These are phyloP conservation scores for Crucibulum laeve DNA, from an alignment of 768 basidiomycete genomes.

Conservation along the genomic window DNA sequence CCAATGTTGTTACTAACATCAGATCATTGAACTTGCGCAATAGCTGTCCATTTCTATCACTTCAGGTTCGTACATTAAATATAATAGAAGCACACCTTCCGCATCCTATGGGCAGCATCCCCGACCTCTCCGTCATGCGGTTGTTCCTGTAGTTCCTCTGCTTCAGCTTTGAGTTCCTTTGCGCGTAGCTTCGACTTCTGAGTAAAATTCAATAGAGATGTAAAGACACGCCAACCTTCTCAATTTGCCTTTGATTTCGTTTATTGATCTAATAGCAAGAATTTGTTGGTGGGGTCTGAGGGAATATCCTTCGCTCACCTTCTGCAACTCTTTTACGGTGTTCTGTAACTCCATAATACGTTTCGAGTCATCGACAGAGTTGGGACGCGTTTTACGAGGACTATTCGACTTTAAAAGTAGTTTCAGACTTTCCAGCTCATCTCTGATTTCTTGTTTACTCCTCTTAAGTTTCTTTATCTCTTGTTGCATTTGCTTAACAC, in stretches of 20 bases:
- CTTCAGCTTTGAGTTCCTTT: slow-evolving; percentile 31
- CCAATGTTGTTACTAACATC: slow-evolving; percentile 30
- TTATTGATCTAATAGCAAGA: too few species aligned
- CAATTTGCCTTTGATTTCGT: slow-evolving; percentile 14
- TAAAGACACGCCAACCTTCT: slow-evolving; percentile 13
- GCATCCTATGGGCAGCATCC: slow-evolving; percentile 32
- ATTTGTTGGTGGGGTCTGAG: too few species aligned
- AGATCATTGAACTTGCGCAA: slow-evolving; percentile 33
- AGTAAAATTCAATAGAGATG: slow-evolving; percentile 1
- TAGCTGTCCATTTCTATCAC: slow-evolving; percentile 20
- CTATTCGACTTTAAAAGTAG: too few species aligned
- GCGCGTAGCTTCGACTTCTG: slow-evolving; percentile 10
- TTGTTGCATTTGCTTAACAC: slow-evolving; percentile 8
- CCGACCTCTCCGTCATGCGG: slow-evolving; percentile 19
- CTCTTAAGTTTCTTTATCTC: slow-evolving; percentile 12
- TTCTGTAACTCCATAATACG: not conserved
- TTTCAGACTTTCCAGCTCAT: slow-evolving; percentile 6
- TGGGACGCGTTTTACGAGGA: too few species aligned
- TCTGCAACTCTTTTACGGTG: not conserved
- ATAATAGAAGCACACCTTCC: slow-evolving; percentile 28
- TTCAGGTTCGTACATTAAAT: not conserved
- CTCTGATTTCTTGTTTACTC: slow-evolving; percentile 11
- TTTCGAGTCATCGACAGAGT: too few species aligned
- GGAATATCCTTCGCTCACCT: too few species aligned
- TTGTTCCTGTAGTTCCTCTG: slow-evolving; percentile 26